Evolutionary conservation across 768 basidiomycete species (phyloP), one percentile per base, ranked within the genome.

Genomic region (Galerina marginata): DNA sequence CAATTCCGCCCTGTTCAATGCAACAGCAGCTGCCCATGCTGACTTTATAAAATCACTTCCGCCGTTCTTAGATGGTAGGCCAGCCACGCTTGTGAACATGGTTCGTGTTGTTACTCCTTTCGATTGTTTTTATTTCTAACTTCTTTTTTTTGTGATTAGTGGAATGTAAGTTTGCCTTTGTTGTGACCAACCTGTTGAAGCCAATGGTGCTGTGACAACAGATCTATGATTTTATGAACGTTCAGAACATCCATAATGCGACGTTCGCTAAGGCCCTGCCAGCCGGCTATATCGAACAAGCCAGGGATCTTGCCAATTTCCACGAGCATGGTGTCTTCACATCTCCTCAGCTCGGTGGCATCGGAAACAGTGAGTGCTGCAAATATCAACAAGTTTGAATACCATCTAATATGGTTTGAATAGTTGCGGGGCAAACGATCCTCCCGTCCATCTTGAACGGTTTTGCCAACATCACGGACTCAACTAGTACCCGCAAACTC

Each of bases 141-240:
- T 48, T 16, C 33, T 38, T 15, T 15, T 20, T 50, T 29, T 15
- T 64, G 12, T 36, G 9, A 54, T 23, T 59, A 79, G 77, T 76
- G 74, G 72, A 80, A 80, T 55, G 78, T 80, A 52, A 71, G 72
- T 33, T 2, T 20, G 12, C 26, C 14, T 43, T 16, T 37, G 5
- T 39, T 46, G 12, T 23, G 20, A 25, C 29, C 9, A 25, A 33
- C 11, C 3, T 56, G 36, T 14, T 15, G 29, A 42, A 20, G n/a
- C 42, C 46, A 25, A 20, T 56, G 20, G 33, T 29, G n/a, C 20
- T 16, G 23, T 54, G 37, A 12, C 14, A 29, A 6, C 23, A 89
- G 87, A 81, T 90, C 52, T 91, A 75, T 67, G 88, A 91, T 65
- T 91, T 82, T 63, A 86, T 92, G 80, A 91, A 90, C 68, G 88